These are phyloP conservation scores for Thelonectria olida DNA, from an alignment of 2,329 filamentous ascomycete genomes.

Conservation along the genomic window DNA sequence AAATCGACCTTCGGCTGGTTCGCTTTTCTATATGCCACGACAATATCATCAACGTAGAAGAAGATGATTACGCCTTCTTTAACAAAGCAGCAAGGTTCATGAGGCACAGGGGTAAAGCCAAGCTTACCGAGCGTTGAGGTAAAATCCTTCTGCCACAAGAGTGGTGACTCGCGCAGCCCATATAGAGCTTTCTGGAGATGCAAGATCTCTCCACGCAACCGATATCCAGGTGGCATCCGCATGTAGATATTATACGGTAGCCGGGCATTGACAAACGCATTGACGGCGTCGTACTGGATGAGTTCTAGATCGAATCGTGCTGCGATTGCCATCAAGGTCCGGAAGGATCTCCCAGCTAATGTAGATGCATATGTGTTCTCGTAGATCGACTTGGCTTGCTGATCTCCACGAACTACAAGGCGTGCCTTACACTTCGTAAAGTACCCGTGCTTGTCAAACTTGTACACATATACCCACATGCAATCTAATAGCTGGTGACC, in stretches of 20 bases:
- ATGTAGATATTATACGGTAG: too few relatives aligned
- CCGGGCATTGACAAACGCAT: not conserved
- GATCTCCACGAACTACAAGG: not conserved
- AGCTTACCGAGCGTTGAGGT: too few relatives aligned
- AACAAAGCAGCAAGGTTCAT: not conserved
- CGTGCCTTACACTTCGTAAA: not conserved
- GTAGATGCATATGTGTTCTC: not conserved
- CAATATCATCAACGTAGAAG: not conserved
- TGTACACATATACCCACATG: slow-evolving; percentile 7
- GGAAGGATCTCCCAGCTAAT: not conserved
- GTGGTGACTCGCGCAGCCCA: too few relatives aligned
- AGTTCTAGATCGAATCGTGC: not conserved
- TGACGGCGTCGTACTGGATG: not conserved
- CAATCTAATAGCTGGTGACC: not conserved
- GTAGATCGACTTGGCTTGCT: not conserved
- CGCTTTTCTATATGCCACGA: not conserved
- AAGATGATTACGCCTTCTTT: not conserved
- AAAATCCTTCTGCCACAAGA: too few relatives aligned
- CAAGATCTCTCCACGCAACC: too few relatives aligned
- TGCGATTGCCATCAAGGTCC: not conserved
- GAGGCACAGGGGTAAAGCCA: too few relatives aligned
- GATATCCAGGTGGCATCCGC: too few relatives aligned
- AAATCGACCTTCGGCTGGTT: not conserved
- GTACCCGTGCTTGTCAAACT: not conserved
- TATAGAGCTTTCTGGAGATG: too few relatives aligned